phyloP scores from a whole-genome alignment of 2,329 filamentous ascomycete genomes.

The Paecilomyces dactylethromorphus region DNA sequence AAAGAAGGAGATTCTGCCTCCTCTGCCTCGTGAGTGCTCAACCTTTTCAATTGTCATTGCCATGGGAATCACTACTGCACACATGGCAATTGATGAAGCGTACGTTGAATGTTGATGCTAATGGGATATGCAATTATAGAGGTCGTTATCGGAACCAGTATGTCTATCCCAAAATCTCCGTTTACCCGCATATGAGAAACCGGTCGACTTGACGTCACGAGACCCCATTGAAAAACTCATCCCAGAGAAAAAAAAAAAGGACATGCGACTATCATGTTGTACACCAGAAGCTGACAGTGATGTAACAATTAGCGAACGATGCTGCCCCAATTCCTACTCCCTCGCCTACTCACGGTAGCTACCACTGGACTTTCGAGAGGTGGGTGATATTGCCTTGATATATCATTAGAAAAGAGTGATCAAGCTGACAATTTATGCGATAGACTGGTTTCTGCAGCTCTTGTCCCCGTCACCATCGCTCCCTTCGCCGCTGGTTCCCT shows the following conservation, averaged over 20 bases:
- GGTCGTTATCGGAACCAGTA: constrained; percentile 69
- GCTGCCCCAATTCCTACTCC: constrained; percentile 66
- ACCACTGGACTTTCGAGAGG: constrained; percentile 97
- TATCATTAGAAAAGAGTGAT: neutral
- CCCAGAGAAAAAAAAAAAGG: neutral
- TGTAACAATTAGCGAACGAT: constrained; percentile 65
- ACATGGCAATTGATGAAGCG: neutral
- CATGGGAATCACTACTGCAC: neutral
- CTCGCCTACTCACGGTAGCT: constrained; percentile 78
- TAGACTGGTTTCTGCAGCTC: constrained; percentile 68
- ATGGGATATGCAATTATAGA: constrained; percentile 47
- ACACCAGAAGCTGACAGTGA: neutral
- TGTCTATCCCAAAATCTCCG: constrained; percentile 15
- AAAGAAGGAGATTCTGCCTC: constrained; percentile 69
- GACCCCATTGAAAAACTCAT: neutral
- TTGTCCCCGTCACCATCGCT: constrained; percentile 80
- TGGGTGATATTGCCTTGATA: constrained; percentile 20
- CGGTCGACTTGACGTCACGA: neutral
- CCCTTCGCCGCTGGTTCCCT: constrained; percentile 89
- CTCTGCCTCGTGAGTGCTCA: constrained; percentile 67
- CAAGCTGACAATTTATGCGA: constrained; percentile 1
- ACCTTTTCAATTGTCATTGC: neutral
- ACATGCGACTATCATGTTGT: neutral
- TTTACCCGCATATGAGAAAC: neutral
- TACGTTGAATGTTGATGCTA: constrained; percentile 31